Base-by-base conservation (phyloP, 257 asterid genomes). In the Solanum medicagineum region DNA sequence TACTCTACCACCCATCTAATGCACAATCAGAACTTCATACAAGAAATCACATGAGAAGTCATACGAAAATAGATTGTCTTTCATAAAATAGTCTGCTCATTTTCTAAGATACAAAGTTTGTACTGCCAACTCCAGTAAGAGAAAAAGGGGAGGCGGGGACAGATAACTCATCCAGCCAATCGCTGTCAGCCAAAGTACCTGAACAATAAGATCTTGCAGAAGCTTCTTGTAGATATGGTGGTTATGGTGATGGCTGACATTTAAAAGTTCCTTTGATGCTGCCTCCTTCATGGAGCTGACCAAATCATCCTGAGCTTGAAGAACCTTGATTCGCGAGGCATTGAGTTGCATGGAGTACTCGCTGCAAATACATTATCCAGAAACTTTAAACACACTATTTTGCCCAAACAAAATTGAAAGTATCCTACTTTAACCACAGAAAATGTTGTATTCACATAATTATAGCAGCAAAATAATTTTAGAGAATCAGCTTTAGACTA, bases 301-400 rank as follows among this genome's bases (percentile, higher is more conserved):
- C 89, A 95, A 89, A 90, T 95, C 99, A 87, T 95, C 99, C 90
- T 94, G 98, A 68, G 97, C 97, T 88, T 94, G 98, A 89, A 94
- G 98, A 90, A 94, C 98, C 92, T 93, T 94, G 88, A 94, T 87
- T 65, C 98, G 90, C 84, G 98, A 93, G 60, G 97, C 94, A 92
- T 94, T 94, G 84, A 94, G 91, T 81, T 93, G 98, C 97, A 92
- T 94, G 42, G 98, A 94, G 87, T 94, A 94, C 87, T 94, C 98
- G 70, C 98, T 94, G 89, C 86, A 85, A 81, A 47, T 62, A 70
- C 88, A 62, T 70, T 80, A 75, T 81, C 83, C 19, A 65, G 17
- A 81, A 84, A 44, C 51, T 62, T 84, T 20, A 16, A 69, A 36
- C 14, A 6, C 66, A 47, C 16, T 24, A 26, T 12, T 66, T 66